phyloP scores from a whole-genome alignment of 805 yeast species.

The Citeromyces nyonsensis region DNA sequence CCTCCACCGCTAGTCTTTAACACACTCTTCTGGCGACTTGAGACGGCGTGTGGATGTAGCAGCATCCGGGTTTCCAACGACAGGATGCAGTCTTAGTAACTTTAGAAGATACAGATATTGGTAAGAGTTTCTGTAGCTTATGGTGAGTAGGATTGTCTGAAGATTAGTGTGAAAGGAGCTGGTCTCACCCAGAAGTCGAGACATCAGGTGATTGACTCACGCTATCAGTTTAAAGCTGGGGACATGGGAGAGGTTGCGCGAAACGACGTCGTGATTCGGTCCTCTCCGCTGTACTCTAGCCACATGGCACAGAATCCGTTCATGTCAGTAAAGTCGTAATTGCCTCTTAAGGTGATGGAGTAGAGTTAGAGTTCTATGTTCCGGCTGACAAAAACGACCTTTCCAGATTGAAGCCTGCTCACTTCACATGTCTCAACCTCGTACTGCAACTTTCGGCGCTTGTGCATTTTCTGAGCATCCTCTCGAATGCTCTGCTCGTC shows the following conservation, averaged over 20 bases:
- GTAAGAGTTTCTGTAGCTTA: conserved; percentile 49
- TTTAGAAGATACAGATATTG: conserved; percentile 53
- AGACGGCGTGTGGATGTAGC: conserved; percentile 26
- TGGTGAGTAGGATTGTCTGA: conserved; percentile 24
- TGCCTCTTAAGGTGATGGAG: conserved; percentile 28
- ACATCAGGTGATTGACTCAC: conserved; percentile 74
- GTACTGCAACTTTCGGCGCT: conserved; percentile 29
- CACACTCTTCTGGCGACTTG: conserved; percentile 36
- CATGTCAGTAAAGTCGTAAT: conserved; percentile 32
- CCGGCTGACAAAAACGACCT: conserved; percentile 25
- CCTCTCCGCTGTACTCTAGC: conserved; percentile 44
- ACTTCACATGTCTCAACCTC: conserved; percentile 33
- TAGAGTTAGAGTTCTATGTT: conserved; percentile 46
- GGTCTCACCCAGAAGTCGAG: conserved; percentile 39
- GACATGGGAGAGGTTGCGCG: conserved; percentile 18
- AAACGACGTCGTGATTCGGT: conserved; percentile 22
- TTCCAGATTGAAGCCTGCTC: conserved; percentile 16
- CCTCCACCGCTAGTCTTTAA: conserved; percentile 15
- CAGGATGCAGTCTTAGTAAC: conserved; percentile 33
- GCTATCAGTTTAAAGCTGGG: conserved; percentile 53
- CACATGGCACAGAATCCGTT: conserved; percentile 77
- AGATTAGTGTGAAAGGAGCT: conserved; percentile 38
- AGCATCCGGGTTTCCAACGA: conserved; percentile 18
- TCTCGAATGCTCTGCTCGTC: conserved; percentile 29
- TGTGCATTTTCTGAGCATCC: conserved; percentile 34